Conservation (phyloP, 2,329 filamentous ascomycete genomes). For the Cladorrhinum sp. region DNA sequence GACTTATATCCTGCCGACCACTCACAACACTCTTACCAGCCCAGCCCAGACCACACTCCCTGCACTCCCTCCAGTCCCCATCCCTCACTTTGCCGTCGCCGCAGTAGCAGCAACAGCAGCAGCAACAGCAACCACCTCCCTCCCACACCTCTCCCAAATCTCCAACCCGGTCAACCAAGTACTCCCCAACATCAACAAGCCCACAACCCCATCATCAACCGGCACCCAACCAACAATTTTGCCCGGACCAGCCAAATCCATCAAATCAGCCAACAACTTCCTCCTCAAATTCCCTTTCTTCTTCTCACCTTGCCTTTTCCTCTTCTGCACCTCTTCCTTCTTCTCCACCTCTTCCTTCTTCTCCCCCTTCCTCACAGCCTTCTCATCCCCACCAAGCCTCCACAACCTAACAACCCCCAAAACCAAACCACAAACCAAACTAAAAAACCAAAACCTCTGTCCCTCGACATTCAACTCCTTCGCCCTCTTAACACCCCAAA, state of each 20-base stretch:
- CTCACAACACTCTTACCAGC: no score
- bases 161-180: conserved; percentile 59
- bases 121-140: conserved; percentile 11
- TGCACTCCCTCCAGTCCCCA: conserved; percentile 35
- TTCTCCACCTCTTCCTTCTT: conserved; percentile 23
- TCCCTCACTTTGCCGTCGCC: conserved; percentile 32
- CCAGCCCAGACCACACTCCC: no score
- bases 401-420: conserved; percentile 42
- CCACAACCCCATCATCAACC: conserved; percentile 50
- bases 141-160: conserved; percentile 55
- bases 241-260: conserved; percentile 63
- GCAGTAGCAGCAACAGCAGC: neutral
- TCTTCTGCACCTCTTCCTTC: conserved; percentile 23
- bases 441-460: conserved; percentile 68
- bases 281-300: conserved; percentile 38
- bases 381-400: conserved; percentile 34
- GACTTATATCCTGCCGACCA: neutral
- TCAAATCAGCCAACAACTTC: conserved; percentile 52
- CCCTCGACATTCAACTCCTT: conserved; percentile 54
- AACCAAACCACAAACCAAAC: conserved; percentile 51
- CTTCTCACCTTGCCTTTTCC: conserved; percentile 16
- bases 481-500: conserved; percentile 51
- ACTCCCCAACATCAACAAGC: conserved; percentile 57
- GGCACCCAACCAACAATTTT: conserved; percentile 59
- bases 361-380: neutral